These are phyloP conservation scores for Fusarium sp. DNA, from an alignment of 2,329 filamentous ascomycete species.

Conservation along the genomic window DNA sequence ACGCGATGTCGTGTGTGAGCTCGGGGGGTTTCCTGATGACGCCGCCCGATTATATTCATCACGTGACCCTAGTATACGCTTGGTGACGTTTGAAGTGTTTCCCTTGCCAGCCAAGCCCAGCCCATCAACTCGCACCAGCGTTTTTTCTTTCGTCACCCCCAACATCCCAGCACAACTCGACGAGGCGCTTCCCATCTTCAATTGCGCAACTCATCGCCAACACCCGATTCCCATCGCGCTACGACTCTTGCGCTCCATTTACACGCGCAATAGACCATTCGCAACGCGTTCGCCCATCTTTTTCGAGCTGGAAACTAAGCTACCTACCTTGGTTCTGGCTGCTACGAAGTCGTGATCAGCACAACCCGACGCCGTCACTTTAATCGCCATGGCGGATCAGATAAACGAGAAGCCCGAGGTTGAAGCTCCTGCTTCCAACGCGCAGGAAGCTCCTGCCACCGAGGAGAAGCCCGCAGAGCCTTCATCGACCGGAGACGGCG, in stretches of 20 bases:
- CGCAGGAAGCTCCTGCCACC: conserved; percentile 45
- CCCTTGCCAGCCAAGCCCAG: conserved; percentile 40
- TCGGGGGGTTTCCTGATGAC: conserved; percentile 40
- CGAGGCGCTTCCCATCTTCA: conserved; percentile 47
- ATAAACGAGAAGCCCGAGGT: conserved; percentile 52
- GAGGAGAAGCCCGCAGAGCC: conserved; percentile 41
- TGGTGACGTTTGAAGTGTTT: conserved; percentile 53
- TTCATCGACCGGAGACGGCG: conserved; percentile 38
- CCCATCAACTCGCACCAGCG: conserved; percentile 49
- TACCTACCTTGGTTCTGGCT: conserved; percentile 19
- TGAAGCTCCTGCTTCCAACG: conserved; percentile 48
- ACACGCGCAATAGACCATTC: conserved; percentile 45
- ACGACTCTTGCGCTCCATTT: conserved; percentile 47
- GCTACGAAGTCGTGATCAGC: conserved; percentile 25
- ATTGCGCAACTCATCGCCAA: conserved; percentile 50
- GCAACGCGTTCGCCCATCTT: conserved; percentile 47
- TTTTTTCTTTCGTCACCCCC: conserved; percentile 52
- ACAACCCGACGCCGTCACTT: conserved; percentile 35
- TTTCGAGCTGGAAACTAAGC: conserved; percentile 22
- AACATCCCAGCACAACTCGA: conserved; percentile 50
- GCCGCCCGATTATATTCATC: conserved; percentile 43
- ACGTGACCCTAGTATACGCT: conserved; percentile 46
- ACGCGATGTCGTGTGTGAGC: conserved; percentile 36
- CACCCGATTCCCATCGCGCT: conserved; percentile 47
- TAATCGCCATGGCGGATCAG: conserved; percentile 54